Evolutionary conservation across 495 filamentous ascomycete species (phyloP).

Genomic region (Penicillium mononematosum): DNA sequence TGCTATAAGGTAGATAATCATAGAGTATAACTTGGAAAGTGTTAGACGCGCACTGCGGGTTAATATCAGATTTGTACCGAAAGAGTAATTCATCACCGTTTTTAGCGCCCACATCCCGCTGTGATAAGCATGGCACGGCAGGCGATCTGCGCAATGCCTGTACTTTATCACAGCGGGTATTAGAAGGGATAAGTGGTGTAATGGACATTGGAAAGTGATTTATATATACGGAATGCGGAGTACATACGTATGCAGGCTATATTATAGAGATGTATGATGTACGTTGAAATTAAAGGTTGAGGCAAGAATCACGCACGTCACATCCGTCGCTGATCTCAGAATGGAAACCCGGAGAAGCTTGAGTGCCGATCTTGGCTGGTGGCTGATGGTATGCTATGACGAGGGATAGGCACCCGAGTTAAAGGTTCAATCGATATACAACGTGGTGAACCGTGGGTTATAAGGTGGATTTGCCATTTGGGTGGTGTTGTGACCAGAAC

Average conservation of each 20-base stretch:
- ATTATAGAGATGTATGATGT: background rate
- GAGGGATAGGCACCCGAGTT: background rate
- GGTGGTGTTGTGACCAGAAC: too few species aligned
- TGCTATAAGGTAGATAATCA: too few species aligned
- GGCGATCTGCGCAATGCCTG: background rate
- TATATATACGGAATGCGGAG: too few species aligned
- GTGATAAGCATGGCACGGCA: constrained; percentile 1
- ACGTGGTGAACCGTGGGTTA: constrained; percentile 3
- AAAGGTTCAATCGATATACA: background rate
- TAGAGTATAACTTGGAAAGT: background rate
- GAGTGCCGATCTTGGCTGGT: background rate
- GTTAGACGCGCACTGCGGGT: background rate
- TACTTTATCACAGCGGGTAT: too few species aligned
- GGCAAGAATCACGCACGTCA: constrained; percentile 3
- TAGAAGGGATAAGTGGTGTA: background rate
- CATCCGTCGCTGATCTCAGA: background rate
- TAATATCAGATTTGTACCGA: background rate
- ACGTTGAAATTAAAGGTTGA: background rate
- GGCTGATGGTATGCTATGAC: too few species aligned
- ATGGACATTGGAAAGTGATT: background rate
- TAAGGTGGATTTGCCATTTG: too few species aligned
- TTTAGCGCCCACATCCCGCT: background rate
- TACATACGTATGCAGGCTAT: too few species aligned
- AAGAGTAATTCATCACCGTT: background rate
- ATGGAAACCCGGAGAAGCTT: constrained; percentile 1